Evolutionary conservation across 2,329 filamentous ascomycete species (phyloP).

Genomic region (Beauveria brongniartii): DNA sequence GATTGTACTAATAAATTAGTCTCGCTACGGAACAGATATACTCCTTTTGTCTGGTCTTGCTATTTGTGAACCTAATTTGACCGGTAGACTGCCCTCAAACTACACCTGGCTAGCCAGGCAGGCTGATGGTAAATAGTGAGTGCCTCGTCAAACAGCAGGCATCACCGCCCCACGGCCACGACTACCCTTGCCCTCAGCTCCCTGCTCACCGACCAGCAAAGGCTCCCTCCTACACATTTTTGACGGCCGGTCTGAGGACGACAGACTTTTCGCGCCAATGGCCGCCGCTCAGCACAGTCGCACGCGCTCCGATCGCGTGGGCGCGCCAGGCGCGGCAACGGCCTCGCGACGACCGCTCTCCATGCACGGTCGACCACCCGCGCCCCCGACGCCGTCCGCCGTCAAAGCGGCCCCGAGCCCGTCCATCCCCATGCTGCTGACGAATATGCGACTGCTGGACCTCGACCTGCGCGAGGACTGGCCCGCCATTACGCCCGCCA

Average conservation of each 20-base stretch:
- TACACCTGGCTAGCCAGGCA: too few relatives aligned
- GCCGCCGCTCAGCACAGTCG: constrained; percentile 7
- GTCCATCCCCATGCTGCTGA: constrained; percentile 51
- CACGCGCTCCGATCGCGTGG: constrained; percentile 2
- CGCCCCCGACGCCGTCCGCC: background rate
- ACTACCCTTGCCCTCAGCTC: background rate
- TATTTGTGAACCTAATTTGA: too few relatives aligned
- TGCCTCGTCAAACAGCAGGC: background rate
- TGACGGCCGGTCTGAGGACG: background rate
- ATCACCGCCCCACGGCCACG: background rate
- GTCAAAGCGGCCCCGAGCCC: background rate
- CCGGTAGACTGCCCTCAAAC: too few relatives aligned
- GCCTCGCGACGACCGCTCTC: constrained; percentile 5
- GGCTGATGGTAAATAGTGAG: too few relatives aligned
- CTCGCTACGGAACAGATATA: too few relatives aligned
- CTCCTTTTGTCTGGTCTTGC: too few relatives aligned
- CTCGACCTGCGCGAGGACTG: constrained; percentile 71
- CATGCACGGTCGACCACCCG: background rate
- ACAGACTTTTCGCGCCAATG: background rate
- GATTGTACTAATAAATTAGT: too few relatives aligned
- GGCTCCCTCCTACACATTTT: background rate
- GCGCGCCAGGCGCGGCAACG: background rate
- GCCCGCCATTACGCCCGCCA: constrained; percentile 63
- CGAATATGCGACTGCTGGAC: constrained; percentile 75
- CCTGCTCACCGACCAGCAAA: constrained; percentile 1